phyloP scores from a whole-genome alignment of 371 early-diverging fungal genomes.

The Saksenaea oblongispora region DNA sequence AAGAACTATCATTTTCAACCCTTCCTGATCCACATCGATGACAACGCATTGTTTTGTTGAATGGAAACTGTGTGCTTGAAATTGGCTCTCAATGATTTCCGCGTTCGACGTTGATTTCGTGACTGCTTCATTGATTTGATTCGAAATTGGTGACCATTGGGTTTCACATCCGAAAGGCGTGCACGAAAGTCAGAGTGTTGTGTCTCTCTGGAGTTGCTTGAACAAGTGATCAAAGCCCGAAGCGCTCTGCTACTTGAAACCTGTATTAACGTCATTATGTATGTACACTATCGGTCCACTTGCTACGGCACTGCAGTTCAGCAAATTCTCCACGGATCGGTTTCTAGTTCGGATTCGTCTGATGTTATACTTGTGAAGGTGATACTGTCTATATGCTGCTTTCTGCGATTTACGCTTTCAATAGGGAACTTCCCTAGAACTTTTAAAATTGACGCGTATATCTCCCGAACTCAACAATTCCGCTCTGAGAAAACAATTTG shows the following conservation, averaged over 20 bases:
- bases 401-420: not conserved
- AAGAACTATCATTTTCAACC: constrained; percentile 42
- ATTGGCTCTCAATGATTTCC: too few species aligned
- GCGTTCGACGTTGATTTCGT: too few species aligned
- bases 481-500: constrained; percentile 17
- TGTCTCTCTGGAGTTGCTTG: too few species aligned
- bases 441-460: constrained; percentile 11
- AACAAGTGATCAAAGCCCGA: too few species aligned
- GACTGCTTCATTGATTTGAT: too few species aligned
- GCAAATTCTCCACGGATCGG: constrained; percentile 25
- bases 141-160: too few species aligned
- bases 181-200: too few species aligned
- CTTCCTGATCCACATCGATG: constrained; percentile 42
- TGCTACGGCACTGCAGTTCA: constrained; percentile 29
- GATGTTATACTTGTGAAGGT: constrained; percentile 38
- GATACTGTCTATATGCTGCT: not conserved
- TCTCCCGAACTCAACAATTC: not conserved
- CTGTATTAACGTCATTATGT: constrained; percentile 12
- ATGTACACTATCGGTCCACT: constrained; percentile 31
- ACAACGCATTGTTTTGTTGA: constrained; percentile 32
- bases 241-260: too few species aligned
- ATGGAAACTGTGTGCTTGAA: constrained; percentile 8
- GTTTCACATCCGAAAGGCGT: too few species aligned
- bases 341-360: constrained; percentile 9
- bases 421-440: constrained; percentile 30